Base-by-base conservation (phyloP, 768 basidiomycete genomes). In the Mrakia frigida region DNA sequence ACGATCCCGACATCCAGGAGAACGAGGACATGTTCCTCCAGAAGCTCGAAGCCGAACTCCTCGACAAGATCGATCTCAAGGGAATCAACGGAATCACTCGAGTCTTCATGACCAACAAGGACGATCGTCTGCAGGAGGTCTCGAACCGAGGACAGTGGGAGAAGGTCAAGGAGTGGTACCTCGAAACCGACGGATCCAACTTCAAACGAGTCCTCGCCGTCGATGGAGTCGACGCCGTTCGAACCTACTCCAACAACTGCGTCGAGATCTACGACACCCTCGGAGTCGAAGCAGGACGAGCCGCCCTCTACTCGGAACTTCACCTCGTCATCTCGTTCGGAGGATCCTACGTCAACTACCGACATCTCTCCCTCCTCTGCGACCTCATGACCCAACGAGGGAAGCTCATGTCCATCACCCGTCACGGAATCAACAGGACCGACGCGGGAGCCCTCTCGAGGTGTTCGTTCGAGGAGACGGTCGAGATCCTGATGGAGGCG, bases 381-480 rank as follows among this genome's bases (percentile, higher is more conserved):
- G 96, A 99, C 83, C 86, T 98, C 74, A 99, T 99, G 97, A 98
- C 95, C 16, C 93, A 96, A 81, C 92, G 93, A 60, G 97, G 97
- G 37, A 82, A 87, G 3, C 87, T 99, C 69, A 98, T 98, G 95
- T 93, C 95, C 6, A 99, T 99, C 84, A 99, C 97, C 73, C 94
- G 97, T 53, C 97, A 99, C 81, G 97, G 97, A 83, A 99, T 99
- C 84, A 99, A 99, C 84, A 90, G 97, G 68, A 91, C 95, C 35
- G 97, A 99, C 80, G 98, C 97, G n/a, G 97, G 97, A 28, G 96
- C 97, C 6, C 87, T 99, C 73, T 98, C 98, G 91, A 87, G 97
- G 70, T 98, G 94, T 83, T 98, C 97, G 0, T 99, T 99, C 87
- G 97, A 99, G 83, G 97, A 98, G 86, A 99, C 97, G 3, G 97